Conservation (phyloP, 192 early-diverging fungal species). For the Chytriomyces sp. region DNA sequence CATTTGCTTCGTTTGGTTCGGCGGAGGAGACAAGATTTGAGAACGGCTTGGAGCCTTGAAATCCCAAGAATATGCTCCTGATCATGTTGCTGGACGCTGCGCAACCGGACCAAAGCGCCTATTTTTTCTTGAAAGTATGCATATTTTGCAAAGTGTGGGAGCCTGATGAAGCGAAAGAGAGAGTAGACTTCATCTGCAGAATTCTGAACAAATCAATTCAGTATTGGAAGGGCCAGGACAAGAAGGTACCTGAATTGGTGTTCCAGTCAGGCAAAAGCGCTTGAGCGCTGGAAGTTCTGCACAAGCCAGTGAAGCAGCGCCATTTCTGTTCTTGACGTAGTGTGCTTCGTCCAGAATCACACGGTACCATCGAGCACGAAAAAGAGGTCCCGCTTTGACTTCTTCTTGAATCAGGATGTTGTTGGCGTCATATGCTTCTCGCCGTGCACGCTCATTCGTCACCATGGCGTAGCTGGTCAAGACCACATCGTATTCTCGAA, state of each 20-base stretch:
- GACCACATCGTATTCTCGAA: constrained; percentile 3
- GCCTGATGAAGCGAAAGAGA: constrained; percentile 67
- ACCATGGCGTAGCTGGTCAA: constrained; percentile 13
- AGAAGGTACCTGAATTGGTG: constrained; percentile 23
- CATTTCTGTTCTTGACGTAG: constrained; percentile 45
- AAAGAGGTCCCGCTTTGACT: constrained; percentile 33
- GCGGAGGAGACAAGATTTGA: background rate
- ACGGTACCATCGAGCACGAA: constrained; percentile 36
- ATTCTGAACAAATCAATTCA: constrained; percentile 59
- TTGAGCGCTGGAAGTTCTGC: constrained; percentile 29
- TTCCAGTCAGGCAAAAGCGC: constrained; percentile 46
- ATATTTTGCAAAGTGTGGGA: constrained; percentile 59
- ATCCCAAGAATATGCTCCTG: background rate
- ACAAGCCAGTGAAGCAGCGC: constrained; percentile 22
- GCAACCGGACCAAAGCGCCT: background rate
- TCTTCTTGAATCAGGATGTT: background rate
- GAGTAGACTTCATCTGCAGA: constrained; percentile 71
- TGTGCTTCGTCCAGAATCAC: constrained; percentile 49
- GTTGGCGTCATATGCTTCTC: background rate
- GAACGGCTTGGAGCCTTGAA: background rate
- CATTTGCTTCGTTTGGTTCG: background rate
- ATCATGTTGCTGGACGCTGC: background rate
- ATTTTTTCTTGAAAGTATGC: constrained; percentile 26
- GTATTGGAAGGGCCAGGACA: background rate
- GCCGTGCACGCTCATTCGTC: background rate